Evolutionary conservation across 768 basidiomycete species (phyloP), one percentile per base, ranked within the genome.

Genomic region (Amanita polypyramis): DNA sequence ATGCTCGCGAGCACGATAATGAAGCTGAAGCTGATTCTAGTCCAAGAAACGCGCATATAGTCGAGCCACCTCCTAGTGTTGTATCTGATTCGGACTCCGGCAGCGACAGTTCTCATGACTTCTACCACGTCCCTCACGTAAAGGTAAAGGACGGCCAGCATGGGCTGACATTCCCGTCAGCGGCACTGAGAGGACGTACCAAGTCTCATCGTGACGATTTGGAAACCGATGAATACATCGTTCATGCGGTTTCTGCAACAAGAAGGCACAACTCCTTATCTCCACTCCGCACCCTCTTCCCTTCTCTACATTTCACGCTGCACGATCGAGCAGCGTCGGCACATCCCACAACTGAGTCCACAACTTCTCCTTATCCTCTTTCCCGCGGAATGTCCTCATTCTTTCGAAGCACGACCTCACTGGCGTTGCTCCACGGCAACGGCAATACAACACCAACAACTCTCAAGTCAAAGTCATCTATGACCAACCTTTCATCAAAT

Each of bases 321-420:
- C 37, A 50, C 30, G 49, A 50, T 35, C 49, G 37, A 7, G 49
- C 49, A 20, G 49, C 42, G 17, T 36, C 49, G 15, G 47, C 47
- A 12, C 46, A 47, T 27, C 46, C 46, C 19, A 33, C 37, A 11
- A 49, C 38, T 5, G 47, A 42, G 12, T 29, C 30, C 15, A 6
- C 38, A 2, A 19, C 39, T n/a, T 33, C 39, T 21, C 39, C 47
- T 21, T 49, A 41, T 20, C 37, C 36, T 11, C 37, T 17, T 15
- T 29, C 46, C 14, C 38, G 39, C 7, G 32, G 40, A 8, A 37
- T 49, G 15, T 29, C 46, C 10, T 35, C 43, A 15, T 42, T 49
- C 32, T 49, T 49, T 23, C 38, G 47, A 30, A 49, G 47, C 23
- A 49, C 47, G 14, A 49, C 47, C 8, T 49, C 47, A n/a, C 32